phyloP scores from a whole-genome alignment of 177 flowering plant genomes.

The Tripterygium wilfordii region DNA sequence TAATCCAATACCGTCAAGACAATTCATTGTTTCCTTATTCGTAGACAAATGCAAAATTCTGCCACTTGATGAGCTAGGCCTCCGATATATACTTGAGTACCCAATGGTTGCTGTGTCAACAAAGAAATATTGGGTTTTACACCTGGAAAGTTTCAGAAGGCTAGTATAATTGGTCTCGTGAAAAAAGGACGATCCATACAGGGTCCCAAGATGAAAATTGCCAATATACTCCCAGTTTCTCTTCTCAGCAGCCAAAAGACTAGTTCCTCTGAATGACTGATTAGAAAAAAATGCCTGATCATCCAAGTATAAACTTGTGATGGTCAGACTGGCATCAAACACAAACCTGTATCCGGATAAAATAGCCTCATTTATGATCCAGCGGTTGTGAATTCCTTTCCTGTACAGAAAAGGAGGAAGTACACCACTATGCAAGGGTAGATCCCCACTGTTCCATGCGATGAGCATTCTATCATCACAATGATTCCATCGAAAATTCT shows the following conservation, averaged over 20 bases:
- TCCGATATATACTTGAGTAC: conserved; percentile 19
- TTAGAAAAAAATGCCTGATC: conserved; percentile 16
- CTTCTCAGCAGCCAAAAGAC: conserved; percentile 10
- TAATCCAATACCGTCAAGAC: conserved; percentile 28
- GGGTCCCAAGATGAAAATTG: conserved; percentile 51
- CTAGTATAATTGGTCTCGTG: conserved; percentile 40
- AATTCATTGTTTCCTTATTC: conserved; percentile 32
- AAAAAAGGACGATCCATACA: conserved; percentile 67
- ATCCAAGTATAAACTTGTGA: conserved; percentile 47
- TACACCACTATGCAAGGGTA: conserved; percentile 77
- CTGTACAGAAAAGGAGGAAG: conserved; percentile 87
- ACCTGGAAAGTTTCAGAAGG: conserved; percentile 45
- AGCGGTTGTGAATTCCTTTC: conserved; percentile 64
- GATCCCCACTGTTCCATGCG: conserved; percentile 81
- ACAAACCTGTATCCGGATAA: conserved; percentile 65
- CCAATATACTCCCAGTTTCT: conserved; percentile 62
- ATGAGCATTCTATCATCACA: conserved; percentile 48
- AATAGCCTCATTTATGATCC: conserved; percentile 79
- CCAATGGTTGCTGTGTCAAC: conserved; percentile 21
- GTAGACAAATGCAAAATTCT: conserved; percentile 23
- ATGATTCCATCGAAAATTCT: conserved; percentile 22
- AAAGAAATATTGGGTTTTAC: conserved; percentile 44
- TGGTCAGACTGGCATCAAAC: conserved; percentile 74
- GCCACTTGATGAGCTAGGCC: conserved; percentile 27
- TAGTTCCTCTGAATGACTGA: conserved; percentile 11